Conservation (phyloP, 768 basidiomycete species). For the Pisolithus microcarpus region DNA sequence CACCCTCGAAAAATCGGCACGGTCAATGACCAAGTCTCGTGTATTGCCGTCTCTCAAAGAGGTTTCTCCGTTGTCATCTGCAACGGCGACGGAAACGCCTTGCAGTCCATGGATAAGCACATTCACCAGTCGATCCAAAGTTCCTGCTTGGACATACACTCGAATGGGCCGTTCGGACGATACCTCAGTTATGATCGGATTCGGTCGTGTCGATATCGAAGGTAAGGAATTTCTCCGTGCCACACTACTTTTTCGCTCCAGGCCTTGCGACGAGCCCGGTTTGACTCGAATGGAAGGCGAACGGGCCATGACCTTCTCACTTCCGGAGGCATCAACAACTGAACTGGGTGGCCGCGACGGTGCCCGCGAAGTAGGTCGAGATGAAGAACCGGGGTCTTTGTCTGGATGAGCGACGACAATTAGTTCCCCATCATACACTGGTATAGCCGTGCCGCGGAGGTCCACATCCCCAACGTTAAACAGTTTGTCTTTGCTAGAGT, state of each 20-base stretch:
- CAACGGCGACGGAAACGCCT: slow-evolving; percentile 70
- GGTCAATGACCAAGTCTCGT: slow-evolving; percentile 64
- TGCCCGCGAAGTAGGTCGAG: slow-evolving; percentile 52
- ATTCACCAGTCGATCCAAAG: slow-evolving; percentile 65
- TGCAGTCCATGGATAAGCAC: slow-evolving; percentile 72
- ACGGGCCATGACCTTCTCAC: slow-evolving; percentile 42
- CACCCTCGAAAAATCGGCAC: slow-evolving; percentile 60
- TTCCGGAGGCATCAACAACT: slow-evolving; percentile 34
- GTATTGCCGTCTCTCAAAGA: slow-evolving; percentile 68
- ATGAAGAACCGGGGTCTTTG: slow-evolving; percentile 39
- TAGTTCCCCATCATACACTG: slow-evolving; percentile 69
- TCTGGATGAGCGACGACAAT: slow-evolving; percentile 58
- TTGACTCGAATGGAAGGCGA: slow-evolving; percentile 76
- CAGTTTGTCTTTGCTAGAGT: slow-evolving; percentile 19
- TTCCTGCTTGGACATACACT: slow-evolving; percentile 73
- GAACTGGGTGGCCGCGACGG: slow-evolving; percentile 70
- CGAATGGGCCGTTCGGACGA: slow-evolving; percentile 67
- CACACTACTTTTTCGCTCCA: slow-evolving; percentile 73
- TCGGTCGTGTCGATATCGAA: slow-evolving; percentile 58
- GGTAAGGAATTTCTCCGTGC: slow-evolving; percentile 74
- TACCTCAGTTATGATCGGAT: slow-evolving; percentile 51
- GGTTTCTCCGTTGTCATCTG: slow-evolving; percentile 85
- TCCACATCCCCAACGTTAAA: slow-evolving; percentile 36
- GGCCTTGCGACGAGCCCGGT: slow-evolving; percentile 54
- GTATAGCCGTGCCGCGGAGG: slow-evolving; percentile 62